phyloP scores from a whole-genome alignment of 2,329 filamentous ascomycete species.

The Aspergillus carbonarius region DNA sequence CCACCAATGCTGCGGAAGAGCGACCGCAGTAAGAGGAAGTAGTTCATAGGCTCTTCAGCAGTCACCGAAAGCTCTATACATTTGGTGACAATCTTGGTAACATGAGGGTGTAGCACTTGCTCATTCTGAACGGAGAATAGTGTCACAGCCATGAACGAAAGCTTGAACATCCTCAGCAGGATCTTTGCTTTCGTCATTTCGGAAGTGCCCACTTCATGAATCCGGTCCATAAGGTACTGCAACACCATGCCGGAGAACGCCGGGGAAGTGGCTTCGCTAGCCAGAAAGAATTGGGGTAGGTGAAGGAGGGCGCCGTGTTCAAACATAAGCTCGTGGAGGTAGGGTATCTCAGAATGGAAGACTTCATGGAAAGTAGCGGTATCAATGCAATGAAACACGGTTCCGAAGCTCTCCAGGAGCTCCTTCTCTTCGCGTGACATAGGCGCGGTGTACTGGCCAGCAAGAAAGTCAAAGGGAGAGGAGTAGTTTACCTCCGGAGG shows the following conservation, averaged over 20 bases:
- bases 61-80: slow-evolving; percentile 95
- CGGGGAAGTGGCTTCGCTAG: slow-evolving; percentile 96
- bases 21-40: slow-evolving; percentile 88
- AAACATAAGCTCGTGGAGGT: slow-evolving; percentile 96
- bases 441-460: slow-evolving; percentile 91
- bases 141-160: slow-evolving; percentile 99
- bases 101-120: slow-evolving; percentile 89
- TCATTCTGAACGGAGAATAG: slow-evolving; percentile 94
- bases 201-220: slow-evolving; percentile 88
- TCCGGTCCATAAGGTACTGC: slow-evolving; percentile 94
- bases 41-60: slow-evolving; percentile 97
- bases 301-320: slow-evolving; percentile 92
- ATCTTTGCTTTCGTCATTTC: slow-evolving; percentile 94
- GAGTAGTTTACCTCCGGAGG: slow-evolving; percentile 69
- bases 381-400: slow-evolving; percentile 97
- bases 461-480: slow-evolving; percentile 86
- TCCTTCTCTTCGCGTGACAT: slow-evolving; percentile 97
- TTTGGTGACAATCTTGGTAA: slow-evolving; percentile 95
- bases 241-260: slow-evolving; percentile 98
- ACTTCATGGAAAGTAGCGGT: slow-evolving; percentile 98
- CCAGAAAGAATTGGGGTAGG: slow-evolving; percentile 95
- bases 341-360: slow-evolving; percentile 94
- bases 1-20: slow-evolving; percentile 96
- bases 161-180: slow-evolving; percentile 87
- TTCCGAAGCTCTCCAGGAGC: slow-evolving; percentile 93